A percentile compares a stretch with the other conserved stretches of the same genome.
Evolutionary conservation across 2,329 filamentous ascomycete genomes (phyloP).

Genomic region (Aquanectria penicillioides): DNA sequence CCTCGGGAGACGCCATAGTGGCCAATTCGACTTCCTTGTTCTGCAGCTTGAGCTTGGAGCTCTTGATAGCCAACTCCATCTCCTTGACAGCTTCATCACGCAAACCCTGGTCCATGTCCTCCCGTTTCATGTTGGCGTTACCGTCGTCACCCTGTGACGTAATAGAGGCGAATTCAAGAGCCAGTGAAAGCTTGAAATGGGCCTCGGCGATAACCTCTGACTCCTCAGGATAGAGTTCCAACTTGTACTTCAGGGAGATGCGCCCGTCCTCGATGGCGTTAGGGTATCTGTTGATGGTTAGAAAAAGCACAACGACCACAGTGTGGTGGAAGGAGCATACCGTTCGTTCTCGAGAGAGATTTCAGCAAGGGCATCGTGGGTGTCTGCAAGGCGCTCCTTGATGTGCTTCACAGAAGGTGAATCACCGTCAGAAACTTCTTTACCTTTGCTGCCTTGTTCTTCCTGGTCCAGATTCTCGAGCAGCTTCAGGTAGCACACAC

Average conservation of each 20-base stretch:
- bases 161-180: conserved; percentile 91
- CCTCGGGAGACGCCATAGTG: conserved; percentile 70
- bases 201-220: conserved; percentile 91
- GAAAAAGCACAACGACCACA: background rate
- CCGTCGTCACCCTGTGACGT: conserved; percentile 65
- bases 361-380: conserved; percentile 92
- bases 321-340: conserved; percentile 46
- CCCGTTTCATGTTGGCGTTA: conserved; percentile 56
- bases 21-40: conserved; percentile 75
- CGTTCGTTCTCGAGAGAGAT: conserved; percentile 97
- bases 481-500: conserved; percentile 69
- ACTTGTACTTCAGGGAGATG: conserved; percentile 80
- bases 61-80: conserved; percentile 78
- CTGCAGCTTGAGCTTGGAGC: conserved; percentile 75
- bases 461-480: conserved; percentile 54
- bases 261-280: conserved; percentile 88
- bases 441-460: conserved; percentile 53
- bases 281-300: conserved; percentile 66
- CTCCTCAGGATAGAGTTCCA: conserved; percentile 80
- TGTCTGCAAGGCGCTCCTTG: conserved; percentile 90
- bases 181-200: conserved; percentile 95
- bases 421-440: conserved; percentile 53
- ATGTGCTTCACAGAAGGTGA: conserved; percentile 64
- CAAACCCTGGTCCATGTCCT: conserved; percentile 72
- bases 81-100: conserved; percentile 77